phyloP scores from a whole-genome alignment of 2,329 filamentous ascomycete species.

The Phaeophleospora eucalypticola region DNA sequence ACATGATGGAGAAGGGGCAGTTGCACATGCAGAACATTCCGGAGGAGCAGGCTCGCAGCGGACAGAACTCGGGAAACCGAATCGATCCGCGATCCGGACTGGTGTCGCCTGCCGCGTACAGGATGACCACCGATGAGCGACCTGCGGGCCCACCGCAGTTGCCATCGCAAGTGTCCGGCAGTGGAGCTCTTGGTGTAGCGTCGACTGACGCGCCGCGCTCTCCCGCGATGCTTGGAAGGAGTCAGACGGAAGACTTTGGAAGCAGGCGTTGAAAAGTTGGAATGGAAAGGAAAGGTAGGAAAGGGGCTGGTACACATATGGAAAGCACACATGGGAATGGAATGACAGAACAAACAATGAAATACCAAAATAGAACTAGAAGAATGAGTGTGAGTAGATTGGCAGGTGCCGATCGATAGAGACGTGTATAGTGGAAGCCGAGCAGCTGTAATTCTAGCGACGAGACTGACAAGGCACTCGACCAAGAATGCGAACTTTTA shows the following conservation, averaged over 20 bases:
- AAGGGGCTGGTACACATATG: background rate
- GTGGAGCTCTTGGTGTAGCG: constrained; percentile 12
- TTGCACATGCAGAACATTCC: constrained; percentile 34
- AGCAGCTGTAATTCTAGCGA: background rate
- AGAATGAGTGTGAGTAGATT: background rate
- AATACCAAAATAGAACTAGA: background rate
- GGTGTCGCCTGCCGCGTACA: constrained; percentile 30
- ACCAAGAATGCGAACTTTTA: too few species aligned
- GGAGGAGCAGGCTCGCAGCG: constrained; percentile 22
- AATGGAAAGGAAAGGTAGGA: background rate
- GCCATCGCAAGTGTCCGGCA: constrained; percentile 15
- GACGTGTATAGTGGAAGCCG: too few species aligned
- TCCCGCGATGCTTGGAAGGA: constrained; percentile 18
- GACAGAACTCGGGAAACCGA: constrained; percentile 9
- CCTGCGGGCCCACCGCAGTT: constrained; percentile 19
- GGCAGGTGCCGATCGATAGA: too few species aligned
- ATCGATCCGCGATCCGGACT: constrained; percentile 33
- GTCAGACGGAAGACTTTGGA: constrained; percentile 29
- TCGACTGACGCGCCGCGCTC: constrained; percentile 11
- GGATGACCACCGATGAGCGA: constrained; percentile 27
- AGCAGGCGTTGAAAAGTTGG: constrained; percentile 15
- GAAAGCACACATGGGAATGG: background rate
- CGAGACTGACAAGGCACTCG: too few species aligned
- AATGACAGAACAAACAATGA: background rate
- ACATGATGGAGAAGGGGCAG: constrained; percentile 33